Evolutionary conservation across 148 eudicot genomes (phyloP).

Genomic region (Vaccinium macrocarpon): DNA sequence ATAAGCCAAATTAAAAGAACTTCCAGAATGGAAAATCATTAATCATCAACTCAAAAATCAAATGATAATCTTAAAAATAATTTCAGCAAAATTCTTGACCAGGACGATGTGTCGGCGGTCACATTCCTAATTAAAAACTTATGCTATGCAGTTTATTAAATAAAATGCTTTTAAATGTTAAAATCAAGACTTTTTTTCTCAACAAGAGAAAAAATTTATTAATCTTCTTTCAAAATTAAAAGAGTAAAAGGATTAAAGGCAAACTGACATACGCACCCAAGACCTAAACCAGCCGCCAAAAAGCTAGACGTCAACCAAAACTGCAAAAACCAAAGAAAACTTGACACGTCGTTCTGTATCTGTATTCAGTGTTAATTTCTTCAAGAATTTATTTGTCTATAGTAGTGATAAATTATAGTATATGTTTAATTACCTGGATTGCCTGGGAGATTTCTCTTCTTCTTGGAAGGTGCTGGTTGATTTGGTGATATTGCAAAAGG

Average conservation of each 20-base stretch:
- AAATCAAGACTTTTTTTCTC: not conserved
- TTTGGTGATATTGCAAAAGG: constrained; percentile 22
- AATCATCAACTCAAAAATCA: not conserved
- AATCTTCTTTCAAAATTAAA: too few species aligned
- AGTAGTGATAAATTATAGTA: not conserved
- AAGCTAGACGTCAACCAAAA: too few species aligned
- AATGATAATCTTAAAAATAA: not conserved
- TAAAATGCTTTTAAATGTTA: not conserved
- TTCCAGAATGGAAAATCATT: not conserved
- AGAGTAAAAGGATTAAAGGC: too few species aligned
- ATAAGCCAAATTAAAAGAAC: constrained; percentile 1
- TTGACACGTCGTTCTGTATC: not conserved
- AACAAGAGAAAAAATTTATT: too few species aligned
- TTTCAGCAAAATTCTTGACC: not conserved
- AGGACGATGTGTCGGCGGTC: not conserved
- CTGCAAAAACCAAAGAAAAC: too few species aligned
- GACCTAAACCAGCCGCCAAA: too few species aligned
- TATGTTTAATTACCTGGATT: constrained; percentile 49
- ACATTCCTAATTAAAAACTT: not conserved
- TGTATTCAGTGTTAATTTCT: not conserved
- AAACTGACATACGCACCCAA: too few species aligned
- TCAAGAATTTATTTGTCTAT: not conserved
- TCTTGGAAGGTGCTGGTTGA: constrained; percentile 51
- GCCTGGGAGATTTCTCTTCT: constrained; percentile 67
- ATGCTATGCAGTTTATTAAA: not conserved